Base-by-base conservation (phyloP, 2,329 filamentous ascomycete species). In the Sporothrix pseudoabietina region DNA sequence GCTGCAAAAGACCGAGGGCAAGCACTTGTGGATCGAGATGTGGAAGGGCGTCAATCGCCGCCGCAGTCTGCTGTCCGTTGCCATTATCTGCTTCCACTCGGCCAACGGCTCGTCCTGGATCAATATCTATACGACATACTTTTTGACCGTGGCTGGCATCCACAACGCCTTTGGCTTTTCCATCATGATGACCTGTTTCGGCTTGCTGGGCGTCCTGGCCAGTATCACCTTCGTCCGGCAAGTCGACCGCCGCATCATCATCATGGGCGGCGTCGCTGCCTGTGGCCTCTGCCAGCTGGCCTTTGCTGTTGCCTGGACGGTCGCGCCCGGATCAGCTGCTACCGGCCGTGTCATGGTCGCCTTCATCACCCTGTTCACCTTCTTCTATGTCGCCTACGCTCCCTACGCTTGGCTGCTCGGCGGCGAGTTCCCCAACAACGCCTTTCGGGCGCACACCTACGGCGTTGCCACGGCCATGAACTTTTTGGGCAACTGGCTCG, bases 401-500 rank as follows among this genome's bases (percentile, higher is more conserved):
- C 80, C 81, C 0, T 81, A 82, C 75, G 81, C 81, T 12, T 83
- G 81, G 80, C 79, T 84, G 16, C 75, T 83, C 8, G 82, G 81
- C 19, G 80, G 81, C 32, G 82, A 84, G 75, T 79, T 81, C 47
- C 82, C 82, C 1, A 82, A 80, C 74, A 82, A 82, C 61, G 79
- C 80, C 66, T 78, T 83, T 16, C 81, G 82, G 19, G 80, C 80
- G 5, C 80, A 82, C 74, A 82, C 80, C 2, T 82, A 80, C 69
- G 82, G 82, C 6, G 14, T 83, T 6, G 80, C 79, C 7, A 82
- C 82, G 2, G 82, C 81, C 1, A 57, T 82, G 22, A 82, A 82
- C 75, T 84, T 83, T 73, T 77, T 83, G 9, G 81, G 81, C 6
- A 82, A 81, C 74, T 83, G 82, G 81, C 74, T 82, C 0, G 81